Evolutionary conservation across 306 rosid genomes (phyloP).

Genomic region (Mimosa bimucronata): DNA sequence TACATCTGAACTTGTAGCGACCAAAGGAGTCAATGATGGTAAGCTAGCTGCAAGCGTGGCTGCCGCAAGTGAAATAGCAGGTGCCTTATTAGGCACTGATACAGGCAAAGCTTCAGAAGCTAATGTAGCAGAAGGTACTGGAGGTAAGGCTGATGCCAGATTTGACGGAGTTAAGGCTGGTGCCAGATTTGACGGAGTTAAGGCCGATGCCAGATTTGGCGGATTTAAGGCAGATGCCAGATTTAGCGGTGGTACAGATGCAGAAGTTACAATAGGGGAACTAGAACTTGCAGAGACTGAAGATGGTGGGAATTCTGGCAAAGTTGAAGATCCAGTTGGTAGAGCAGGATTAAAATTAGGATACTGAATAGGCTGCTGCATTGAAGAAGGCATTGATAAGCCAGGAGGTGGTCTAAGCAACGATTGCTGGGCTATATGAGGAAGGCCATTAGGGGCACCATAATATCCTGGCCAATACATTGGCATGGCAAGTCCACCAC

Average conservation of each 20-base stretch:
- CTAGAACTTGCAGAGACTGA: slow-evolving; percentile 55
- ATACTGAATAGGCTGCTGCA: slow-evolving; percentile 86
- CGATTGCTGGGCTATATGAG: slow-evolving; percentile 81
- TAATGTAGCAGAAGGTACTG: slow-evolving; percentile 48
- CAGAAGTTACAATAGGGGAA: slow-evolving; percentile 47
- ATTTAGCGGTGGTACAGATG: slow-evolving; percentile 44
- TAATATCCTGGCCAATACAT: slow-evolving; percentile 98
- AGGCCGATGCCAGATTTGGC: slow-evolving; percentile 37
- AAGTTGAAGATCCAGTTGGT: slow-evolving; percentile 59
- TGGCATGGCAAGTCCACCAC: slow-evolving; percentile 78
- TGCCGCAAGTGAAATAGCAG: slow-evolving; percentile 45
- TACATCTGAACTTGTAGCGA: slow-evolving; percentile 50
- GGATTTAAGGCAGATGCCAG: slow-evolving; percentile 49
- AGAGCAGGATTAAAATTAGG: slow-evolving; percentile 63
- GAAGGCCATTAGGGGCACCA: slow-evolving; percentile 83
- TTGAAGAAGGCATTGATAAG: slow-evolving; percentile 73
- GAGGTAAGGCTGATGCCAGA: slow-evolving; percentile 47
- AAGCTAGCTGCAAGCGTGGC: slow-evolving; percentile 42
- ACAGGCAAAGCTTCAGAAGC: slow-evolving; percentile 59
- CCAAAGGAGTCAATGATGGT: slow-evolving; percentile 55
- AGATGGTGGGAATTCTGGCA: slow-evolving; percentile 64
- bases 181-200: slow-evolving; percentile 40
- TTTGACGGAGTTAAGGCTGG: slow-evolving; percentile 42
- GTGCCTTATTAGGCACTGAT: slow-evolving; percentile 59
- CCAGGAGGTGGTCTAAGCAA: slow-evolving; percentile 90